Conservation (phyloP, 2,329 filamentous ascomycete species). For the Eutypa lata region DNA sequence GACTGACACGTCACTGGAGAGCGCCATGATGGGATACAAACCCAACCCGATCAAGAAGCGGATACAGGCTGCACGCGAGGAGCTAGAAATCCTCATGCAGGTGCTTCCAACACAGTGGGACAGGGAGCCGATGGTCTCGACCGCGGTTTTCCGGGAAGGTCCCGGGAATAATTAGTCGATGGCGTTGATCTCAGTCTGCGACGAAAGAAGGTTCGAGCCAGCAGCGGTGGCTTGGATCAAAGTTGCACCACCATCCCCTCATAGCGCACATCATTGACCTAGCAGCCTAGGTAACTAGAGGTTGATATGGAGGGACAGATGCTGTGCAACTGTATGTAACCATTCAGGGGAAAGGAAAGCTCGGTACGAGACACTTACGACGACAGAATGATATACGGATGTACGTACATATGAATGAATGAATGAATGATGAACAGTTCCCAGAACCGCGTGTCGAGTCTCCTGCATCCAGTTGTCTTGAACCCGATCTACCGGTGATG, state of each 20-base stretch:
- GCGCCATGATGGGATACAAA: background rate
- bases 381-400: background rate
- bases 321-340: background rate
- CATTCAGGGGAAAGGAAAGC: background rate
- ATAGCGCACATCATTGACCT: background rate
- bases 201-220: background rate
- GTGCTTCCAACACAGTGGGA: constrained; percentile 27
- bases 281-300: no score
- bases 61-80: constrained; percentile 27
- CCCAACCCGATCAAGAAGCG: constrained; percentile 25
- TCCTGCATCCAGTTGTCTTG: no score
- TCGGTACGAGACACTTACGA: background rate
- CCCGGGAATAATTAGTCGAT: constrained; percentile 16
- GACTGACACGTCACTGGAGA: background rate
- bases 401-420: background rate
- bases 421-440: background rate
- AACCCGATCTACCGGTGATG: no score
- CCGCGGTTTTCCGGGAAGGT: constrained; percentile 26
- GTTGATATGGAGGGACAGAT: background rate
- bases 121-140: constrained; percentile 25
- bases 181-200: constrained; percentile 7
- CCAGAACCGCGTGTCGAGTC: no score
- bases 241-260: background rate
- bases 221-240: background rate
- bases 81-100: constrained; percentile 27